phyloP scores from a whole-genome alignment of 306 rosid genomes.

The Heteromeles arbutifolia region DNA sequence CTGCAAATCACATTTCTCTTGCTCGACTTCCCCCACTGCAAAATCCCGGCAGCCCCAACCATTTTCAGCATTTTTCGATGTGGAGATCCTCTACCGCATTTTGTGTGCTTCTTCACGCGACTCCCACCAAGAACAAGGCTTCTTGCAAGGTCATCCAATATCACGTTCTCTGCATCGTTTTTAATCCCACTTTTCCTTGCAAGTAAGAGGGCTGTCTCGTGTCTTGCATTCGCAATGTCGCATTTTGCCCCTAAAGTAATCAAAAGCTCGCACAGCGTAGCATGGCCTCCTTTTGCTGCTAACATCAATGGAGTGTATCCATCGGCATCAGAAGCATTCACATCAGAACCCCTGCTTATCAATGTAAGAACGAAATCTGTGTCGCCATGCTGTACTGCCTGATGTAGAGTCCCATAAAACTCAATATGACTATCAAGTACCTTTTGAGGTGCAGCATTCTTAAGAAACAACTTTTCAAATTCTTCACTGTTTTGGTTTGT shows the following conservation, averaged over 20 bases:
- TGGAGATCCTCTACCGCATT: conserved; percentile 54
- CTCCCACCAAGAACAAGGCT: conserved; percentile 33
- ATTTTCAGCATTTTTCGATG: conserved; percentile 35
- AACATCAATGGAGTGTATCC: conserved; percentile 58
- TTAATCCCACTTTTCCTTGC: conserved; percentile 29
- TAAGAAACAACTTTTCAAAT: conserved; percentile 36
- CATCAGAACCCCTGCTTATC: conserved; percentile 29
- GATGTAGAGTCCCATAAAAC: conserved; percentile 32
- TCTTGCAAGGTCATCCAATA: conserved; percentile 43
- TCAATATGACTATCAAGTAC: conserved; percentile 1
- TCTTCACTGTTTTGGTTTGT: conserved; percentile 23
- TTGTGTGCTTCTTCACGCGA: conserved; percentile 51
- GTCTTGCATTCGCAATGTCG: conserved; percentile 32
- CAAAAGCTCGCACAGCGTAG: conserved; percentile 36
- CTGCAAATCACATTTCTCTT: conserved; percentile 52
- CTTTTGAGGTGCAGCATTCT: conserved; percentile 20
- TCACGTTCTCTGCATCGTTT: conserved; percentile 42
- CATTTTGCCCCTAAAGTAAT: conserved; percentile 46
- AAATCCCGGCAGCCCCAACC: conserved; percentile 36
- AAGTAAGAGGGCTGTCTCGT: conserved; percentile 45
- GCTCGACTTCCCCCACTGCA: conserved; percentile 57
- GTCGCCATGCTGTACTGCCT: conserved; percentile 36
- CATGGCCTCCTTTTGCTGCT: conserved; percentile 47
- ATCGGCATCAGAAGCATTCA: conserved; percentile 31
- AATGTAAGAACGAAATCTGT: conserved; percentile 16